Percentiles rank a stretch among this genome's conserved stretches.
Conservation (phyloP, 345 rosid species). For the Eucalyptus paniculata region DNA sequence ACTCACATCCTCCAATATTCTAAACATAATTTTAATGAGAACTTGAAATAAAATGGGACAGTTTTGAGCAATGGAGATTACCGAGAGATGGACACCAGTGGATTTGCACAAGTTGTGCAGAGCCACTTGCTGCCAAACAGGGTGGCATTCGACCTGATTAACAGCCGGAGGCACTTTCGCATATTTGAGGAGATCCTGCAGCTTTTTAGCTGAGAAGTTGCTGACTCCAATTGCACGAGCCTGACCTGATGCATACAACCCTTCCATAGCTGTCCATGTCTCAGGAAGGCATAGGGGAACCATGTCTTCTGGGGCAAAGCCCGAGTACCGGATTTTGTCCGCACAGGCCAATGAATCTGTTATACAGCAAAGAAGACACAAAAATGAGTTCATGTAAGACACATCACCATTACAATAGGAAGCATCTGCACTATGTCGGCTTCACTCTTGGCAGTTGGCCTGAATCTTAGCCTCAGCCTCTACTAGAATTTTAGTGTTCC, state of each 20-base stretch:
- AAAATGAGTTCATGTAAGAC: not conserved
- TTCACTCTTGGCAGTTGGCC: not conserved
- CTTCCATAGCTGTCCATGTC: slow-evolving; percentile 58
- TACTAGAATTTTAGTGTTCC: not conserved
- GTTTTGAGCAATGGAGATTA: not conserved
- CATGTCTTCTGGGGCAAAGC: slow-evolving; percentile 32
- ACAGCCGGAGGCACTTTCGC: slow-evolving; percentile 46
- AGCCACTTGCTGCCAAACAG: slow-evolving; percentile 50
- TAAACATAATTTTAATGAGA: not conserved
- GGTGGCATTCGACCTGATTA: slow-evolving; percentile 54
- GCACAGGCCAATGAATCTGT: slow-evolving; percentile 55
- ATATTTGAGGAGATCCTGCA: slow-evolving; percentile 15
- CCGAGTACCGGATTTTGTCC: slow-evolving; percentile 22
- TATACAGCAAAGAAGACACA: not conserved
- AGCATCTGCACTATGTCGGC: not conserved
- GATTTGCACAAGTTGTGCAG: slow-evolving; percentile 46
- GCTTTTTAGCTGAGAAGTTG: slow-evolving; percentile 53
- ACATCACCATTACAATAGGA: not conserved
- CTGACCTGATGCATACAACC: slow-evolving; percentile 27
- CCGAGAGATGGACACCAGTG: slow-evolving; percentile 38
- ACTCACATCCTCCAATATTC: not conserved
- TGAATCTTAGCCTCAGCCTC: not conserved
- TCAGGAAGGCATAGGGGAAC: slow-evolving; percentile 30
- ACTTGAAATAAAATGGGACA: not conserved
- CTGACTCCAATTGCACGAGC: slow-evolving; percentile 48